Conservation (phyloP, 1,284 basidiomycete genomes). For the Anthracocystis panici-leucophaei region DNA sequence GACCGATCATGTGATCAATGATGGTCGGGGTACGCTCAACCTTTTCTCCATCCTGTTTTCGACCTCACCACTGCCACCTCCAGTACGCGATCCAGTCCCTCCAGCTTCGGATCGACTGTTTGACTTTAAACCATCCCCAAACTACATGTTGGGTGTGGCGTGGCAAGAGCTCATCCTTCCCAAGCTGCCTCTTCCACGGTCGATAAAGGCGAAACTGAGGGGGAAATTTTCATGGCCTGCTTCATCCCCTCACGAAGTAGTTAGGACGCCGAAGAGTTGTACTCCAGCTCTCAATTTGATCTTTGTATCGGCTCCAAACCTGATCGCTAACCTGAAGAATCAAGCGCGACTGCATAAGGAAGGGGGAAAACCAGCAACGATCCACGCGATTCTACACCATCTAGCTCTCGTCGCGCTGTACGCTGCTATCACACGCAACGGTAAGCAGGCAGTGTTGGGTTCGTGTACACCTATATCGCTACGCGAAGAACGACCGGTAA, state of each 20-base stretch:
- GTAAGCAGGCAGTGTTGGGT: neutral
- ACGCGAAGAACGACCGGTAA: conserved; percentile 1
- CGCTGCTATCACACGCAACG: conserved; percentile 11
- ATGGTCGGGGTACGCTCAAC: conserved; percentile 32
- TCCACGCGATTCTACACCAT: conserved; percentile 34
- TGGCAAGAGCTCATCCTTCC: conserved; percentile 32
- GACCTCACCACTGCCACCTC: neutral
- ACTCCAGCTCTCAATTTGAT: conserved; percentile 4
- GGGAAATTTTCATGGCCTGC: conserved; percentile 27
- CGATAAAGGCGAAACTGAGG: conserved; percentile 4
- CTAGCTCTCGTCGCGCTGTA: conserved; percentile 25
- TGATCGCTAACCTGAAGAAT: conserved; percentile 30
- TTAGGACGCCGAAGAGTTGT: neutral
- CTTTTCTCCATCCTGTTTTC: conserved; percentile 24
- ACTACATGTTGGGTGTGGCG: conserved; percentile 16
- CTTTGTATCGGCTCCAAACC: conserved; percentile 15
- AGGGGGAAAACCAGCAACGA: conserved; percentile 17
- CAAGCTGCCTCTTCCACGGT: conserved; percentile 16
- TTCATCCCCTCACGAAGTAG: neutral
- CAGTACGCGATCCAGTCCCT: conserved; percentile 2
- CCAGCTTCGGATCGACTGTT: conserved; percentile 31
- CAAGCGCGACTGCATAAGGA: conserved; percentile 10
- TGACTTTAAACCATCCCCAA: conserved; percentile 24
- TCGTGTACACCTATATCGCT: conserved; percentile 34
- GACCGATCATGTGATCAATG: conserved; percentile 40